Evolutionary conservation across 768 basidiomycete species (phyloP), one percentile per base, ranked within the genome.

Genomic region (Thelephora ganbajun): DNA sequence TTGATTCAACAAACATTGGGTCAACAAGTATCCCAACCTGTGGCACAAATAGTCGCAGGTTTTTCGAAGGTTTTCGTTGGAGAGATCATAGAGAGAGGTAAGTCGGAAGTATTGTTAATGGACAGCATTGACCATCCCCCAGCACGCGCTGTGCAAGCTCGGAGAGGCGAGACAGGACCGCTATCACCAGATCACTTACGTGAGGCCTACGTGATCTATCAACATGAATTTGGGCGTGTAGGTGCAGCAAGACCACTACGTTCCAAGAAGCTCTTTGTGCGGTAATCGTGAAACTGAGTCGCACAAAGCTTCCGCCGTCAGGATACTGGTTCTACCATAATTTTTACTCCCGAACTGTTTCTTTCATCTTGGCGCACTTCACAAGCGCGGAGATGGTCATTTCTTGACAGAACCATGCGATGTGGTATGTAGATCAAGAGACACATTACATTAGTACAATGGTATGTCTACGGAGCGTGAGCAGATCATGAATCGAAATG

Each of bases 11-110:
- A 89, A 62, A 74, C 77, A 1, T 68, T 80, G 0, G 81, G 81
- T 13, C 82, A 88, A 50, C 84, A 89, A 56, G 85, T 87, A 5
- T 88, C 88, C 3, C 80, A 82, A 55, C 85, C 87, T 2, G 84
- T 93, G 4, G 83, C 90, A 1, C 89, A 91, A 52, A 78, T 92
- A 39, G 83, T 93, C 2, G 88, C 89, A 5, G 91, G 91, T 51
- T 84, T 94, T 49, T 74, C 77, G 12, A 94, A 93, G 58, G 88
- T 94, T 0, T 94, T 92, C 51, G 88, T 94, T 2, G 91, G 91
- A 2, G 90, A 93, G 61, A 85, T 94, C 5, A 75, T 92, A 14
- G 90, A 92, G 59, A 85, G 83, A 65, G 89, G 89, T 87, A 44
- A 48, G 69, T 56, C 1, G 4, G 7, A 47, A 2, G 14, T 30